Base-by-base conservation (phyloP, 805 yeast species). In the Cyberlindnera suaveolens region DNA sequence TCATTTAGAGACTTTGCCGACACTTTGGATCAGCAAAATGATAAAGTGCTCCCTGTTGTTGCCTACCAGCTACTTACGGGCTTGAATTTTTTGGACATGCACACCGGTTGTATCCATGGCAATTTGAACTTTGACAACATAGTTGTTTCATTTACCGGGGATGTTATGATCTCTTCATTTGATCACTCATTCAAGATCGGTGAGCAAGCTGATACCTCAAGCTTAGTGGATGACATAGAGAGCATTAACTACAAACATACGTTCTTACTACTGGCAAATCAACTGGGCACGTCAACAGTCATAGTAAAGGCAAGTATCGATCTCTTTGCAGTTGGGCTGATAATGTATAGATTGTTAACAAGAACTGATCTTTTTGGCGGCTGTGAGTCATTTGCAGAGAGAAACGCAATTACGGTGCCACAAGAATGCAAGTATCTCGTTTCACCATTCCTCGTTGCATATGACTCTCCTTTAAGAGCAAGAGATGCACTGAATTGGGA, bases 41-140 rank as follows among this genome's bases (percentile, higher is more conserved):
- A 18, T 11, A 36, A 16, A 15, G 19, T 36, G 3, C 16, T n/a
- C 9, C 26, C 31, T 10, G 17, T 27, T 15, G 16, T 31, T 7
- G 36, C 31, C 3, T 39, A 31, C 31, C 41, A 39, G 23, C 16
- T 23, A 4, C 31, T 39, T 9, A 15, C n/a, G 4, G 41, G 41
- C 10, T 33, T 39, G 27, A 16, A 31, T 6, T 38, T 31, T 9
- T n/a, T 38, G 17, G 17, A 11, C 4, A 16, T 3, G 8, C 34
- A 38, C 15, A 26, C 35, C 14, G 31, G 36, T 3, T 32, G 41
- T 20, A 26, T 39, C 18, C 41, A 39, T 33, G 41, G 41, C 10
- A 39, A 39, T 33, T 26, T 39, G 20, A 32, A 32, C 23, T 15
- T 29, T 18, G 20, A 39, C 13, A 39, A 39, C 34, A 32, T 39